phyloP scores from a whole-genome alignment of 164 flowering plant genomes.

The Hamamelis virginiana region DNA sequence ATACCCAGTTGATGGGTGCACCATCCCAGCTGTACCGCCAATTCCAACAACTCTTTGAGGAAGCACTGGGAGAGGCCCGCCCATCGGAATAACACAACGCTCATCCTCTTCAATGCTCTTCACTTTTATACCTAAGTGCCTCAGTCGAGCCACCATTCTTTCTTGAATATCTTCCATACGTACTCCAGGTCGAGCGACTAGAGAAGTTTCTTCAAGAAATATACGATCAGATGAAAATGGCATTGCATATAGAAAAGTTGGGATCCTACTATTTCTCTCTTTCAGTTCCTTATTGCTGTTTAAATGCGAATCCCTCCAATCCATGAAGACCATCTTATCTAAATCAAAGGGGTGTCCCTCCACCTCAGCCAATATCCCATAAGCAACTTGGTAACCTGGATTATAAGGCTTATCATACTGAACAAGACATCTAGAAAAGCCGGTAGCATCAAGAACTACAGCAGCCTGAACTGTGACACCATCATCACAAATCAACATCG shows the following conservation, averaged over 20 bases:
- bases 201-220: slow-evolving; percentile 91
- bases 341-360: slow-evolving; percentile 90
- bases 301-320: slow-evolving; percentile 90
- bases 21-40: slow-evolving; percentile 98
- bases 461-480: slow-evolving; percentile 78
- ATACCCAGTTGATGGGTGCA: slow-evolving; percentile 95
- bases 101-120: slow-evolving; percentile 90
- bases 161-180: slow-evolving; percentile 77
- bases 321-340: slow-evolving; percentile 95
- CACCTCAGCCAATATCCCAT: slow-evolving; percentile 90
- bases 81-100: slow-evolving; percentile 89
- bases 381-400: slow-evolving; percentile 94
- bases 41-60: slow-evolving; percentile 91
- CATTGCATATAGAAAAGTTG: slow-evolving; percentile 94
- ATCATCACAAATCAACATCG: slow-evolving; percentile 72
- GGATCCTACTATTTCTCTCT: slow-evolving; percentile 65
- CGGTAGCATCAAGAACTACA: slow-evolving; percentile 92
- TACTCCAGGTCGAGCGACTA: slow-evolving; percentile 89
- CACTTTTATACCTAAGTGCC: slow-evolving; percentile 82
- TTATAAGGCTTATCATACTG: slow-evolving; percentile 91
- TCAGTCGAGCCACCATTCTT: slow-evolving; percentile 83
- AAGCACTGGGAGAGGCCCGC: slow-evolving; percentile 90
- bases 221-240: slow-evolving; percentile 79
- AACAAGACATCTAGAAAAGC: slow-evolving; percentile 77
- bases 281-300: slow-evolving; percentile 39